These are phyloP conservation scores for Cladosporium sp. DNA, from an alignment of 2,329 filamentous ascomycete genomes.

Conservation along the genomic window DNA sequence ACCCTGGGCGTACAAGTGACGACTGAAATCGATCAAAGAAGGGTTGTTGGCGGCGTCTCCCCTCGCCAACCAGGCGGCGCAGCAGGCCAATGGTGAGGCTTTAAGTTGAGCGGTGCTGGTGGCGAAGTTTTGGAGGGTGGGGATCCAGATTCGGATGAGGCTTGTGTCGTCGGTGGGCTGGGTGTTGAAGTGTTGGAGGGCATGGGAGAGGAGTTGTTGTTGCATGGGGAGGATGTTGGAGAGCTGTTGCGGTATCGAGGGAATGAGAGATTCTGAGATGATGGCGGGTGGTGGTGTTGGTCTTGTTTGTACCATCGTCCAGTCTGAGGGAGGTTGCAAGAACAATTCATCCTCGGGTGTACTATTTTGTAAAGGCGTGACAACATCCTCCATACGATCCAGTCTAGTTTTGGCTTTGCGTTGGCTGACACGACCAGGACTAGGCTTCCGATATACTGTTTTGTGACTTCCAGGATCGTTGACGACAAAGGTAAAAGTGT, in stretches of 20 bases:
- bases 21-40: slow-evolving; percentile 3
- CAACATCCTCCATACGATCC: background rate
- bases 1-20: background rate
- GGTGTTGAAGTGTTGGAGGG: background rate
- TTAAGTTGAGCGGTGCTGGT: background rate
- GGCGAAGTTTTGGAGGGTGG: slow-evolving; percentile 5
- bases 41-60: background rate
- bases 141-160: slow-evolving; percentile 3
- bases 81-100: slow-evolving; percentile 4
- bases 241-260: background rate
- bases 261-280: background rate
- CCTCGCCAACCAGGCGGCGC: slow-evolving; percentile 5
- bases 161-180: background rate
- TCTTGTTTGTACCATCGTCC: no score
- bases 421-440: background rate
- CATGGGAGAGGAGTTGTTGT: slow-evolving; percentile 8
- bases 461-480: slow-evolving; percentile 7
- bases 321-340: no score
- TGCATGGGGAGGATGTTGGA: background rate
- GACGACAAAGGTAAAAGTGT: slow-evolving; percentile 5
- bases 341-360: no score
- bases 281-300: no score
- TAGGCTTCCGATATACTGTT: background rate
- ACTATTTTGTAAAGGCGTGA: background rate
- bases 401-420: background rate